Conservation (phyloP, 805 yeast genomes). For the Aciculoconidium aculeatum region DNA sequence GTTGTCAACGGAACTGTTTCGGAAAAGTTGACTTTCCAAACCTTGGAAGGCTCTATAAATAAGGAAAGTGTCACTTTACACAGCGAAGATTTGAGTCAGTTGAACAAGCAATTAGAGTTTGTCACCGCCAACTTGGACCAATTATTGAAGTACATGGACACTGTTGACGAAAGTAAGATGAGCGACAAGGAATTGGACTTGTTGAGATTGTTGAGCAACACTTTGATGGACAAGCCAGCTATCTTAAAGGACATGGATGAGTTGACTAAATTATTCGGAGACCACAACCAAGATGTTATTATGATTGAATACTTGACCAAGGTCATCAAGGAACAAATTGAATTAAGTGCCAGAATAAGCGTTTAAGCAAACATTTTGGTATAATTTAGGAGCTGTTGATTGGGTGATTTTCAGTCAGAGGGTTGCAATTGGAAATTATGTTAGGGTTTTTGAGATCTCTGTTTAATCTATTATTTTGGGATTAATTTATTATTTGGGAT, state of each 20-base stretch:
- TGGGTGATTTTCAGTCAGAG: too few relatives aligned
- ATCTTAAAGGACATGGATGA: conserved; percentile 45
- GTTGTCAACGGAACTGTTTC: conserved; percentile 45
- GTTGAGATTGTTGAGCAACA: conserved; percentile 61
- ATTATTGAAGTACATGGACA: conserved; percentile 44
- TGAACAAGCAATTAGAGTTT: conserved; percentile 40
- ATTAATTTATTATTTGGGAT: too few relatives aligned
- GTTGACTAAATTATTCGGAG: conserved; percentile 56
- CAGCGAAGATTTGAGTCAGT: conserved; percentile 37
- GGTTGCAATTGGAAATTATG: too few relatives aligned
- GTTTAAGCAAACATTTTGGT: too few relatives aligned
- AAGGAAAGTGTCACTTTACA: conserved; percentile 20
- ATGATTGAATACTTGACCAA: conserved; percentile 79
- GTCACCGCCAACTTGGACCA: conserved; percentile 44
- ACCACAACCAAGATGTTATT: conserved; percentile 72
- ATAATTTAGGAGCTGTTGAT: too few relatives aligned
- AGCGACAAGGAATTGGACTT: conserved; percentile 49
- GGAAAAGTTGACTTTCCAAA: conserved; percentile 55
- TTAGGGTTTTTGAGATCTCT: too few relatives aligned
- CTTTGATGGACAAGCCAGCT: conserved; percentile 46
- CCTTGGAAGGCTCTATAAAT: conserved; percentile 31
- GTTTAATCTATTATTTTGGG: too few relatives aligned
- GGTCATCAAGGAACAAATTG: conserved; percentile 80
- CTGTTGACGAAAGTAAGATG: conserved; percentile 26
- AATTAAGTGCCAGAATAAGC: conserved; percentile 69